These are phyloP conservation scores for Cladosporium sp. DNA, from an alignment of 2,329 filamentous ascomycete genomes.

Conservation along the genomic window DNA sequence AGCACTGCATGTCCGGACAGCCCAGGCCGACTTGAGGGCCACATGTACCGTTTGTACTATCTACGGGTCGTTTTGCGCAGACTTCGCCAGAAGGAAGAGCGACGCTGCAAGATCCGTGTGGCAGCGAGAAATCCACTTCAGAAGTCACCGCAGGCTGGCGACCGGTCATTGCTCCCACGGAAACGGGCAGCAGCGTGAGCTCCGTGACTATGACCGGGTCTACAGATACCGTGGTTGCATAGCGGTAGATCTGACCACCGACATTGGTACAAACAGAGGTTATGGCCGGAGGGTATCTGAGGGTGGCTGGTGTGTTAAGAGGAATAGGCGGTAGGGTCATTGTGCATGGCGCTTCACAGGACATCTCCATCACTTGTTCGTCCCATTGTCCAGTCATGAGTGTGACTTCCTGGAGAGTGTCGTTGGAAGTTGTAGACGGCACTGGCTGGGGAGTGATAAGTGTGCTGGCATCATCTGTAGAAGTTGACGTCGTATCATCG, in stretches of 20 bases:
- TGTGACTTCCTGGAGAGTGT: neutral
- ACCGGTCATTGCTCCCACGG: neutral
- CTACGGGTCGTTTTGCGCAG: neutral
- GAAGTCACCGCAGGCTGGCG: neutral
- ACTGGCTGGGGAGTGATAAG: neutral
- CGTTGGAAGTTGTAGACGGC: neutral
- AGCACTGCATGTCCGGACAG: slow-evolving; percentile 12
- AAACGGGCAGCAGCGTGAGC: neutral
- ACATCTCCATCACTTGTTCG: neutral
- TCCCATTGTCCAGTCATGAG: slow-evolving; percentile 9
- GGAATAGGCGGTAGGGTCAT: slow-evolving; percentile 4
- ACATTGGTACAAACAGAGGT: neutral
- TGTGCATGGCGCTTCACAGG: slow-evolving; percentile 9
- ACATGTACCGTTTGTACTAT: neutral
- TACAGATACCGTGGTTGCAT: neutral
- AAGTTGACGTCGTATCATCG: neutral
- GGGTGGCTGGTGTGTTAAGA: slow-evolving; percentile 1
- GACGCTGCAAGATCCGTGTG: neutral
- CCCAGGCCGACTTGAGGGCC: neutral
- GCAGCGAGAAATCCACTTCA: neutral
- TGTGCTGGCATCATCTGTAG: neutral
- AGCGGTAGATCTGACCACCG: neutral
- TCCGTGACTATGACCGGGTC: neutral
- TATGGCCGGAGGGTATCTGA: neutral
- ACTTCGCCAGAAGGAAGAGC: neutral